Evolutionary conservation across 2,329 filamentous ascomycete genomes (phyloP).

Genomic region (Microsporum ferrugineum): DNA sequence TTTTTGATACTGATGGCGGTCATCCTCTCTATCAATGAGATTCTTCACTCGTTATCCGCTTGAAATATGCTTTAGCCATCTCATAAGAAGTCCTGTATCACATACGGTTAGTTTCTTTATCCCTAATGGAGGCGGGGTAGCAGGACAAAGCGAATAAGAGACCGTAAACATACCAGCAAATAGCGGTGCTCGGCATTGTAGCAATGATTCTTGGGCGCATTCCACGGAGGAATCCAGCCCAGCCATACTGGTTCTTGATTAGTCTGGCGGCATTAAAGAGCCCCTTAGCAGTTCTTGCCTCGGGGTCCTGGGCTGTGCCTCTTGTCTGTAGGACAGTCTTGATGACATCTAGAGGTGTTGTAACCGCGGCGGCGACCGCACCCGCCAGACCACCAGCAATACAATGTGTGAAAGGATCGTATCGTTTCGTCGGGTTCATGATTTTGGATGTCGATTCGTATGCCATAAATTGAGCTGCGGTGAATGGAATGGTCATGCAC

Average conservation of each 20-base stretch:
- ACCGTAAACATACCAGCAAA: slow-evolving; percentile 65
- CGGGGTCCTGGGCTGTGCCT: slow-evolving; percentile 66
- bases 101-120: not conserved
- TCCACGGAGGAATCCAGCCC: slow-evolving; percentile 83
- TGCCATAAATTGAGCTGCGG: slow-evolving; percentile 89
- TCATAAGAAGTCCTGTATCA: slow-evolving; percentile 50
- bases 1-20: not conserved
- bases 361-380: slow-evolving; percentile 84
- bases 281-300: slow-evolving; percentile 75
- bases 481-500: slow-evolving; percentile 98
- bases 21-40: not conserved
- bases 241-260: slow-evolving; percentile 72
- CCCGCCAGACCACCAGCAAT: slow-evolving; percentile 84
- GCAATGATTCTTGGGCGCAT: slow-evolving; percentile 84
- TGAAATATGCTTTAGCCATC: slow-evolving; percentile 58
- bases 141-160: not conserved
- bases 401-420: slow-evolving; percentile 91
- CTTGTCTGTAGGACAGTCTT: slow-evolving; percentile 95
- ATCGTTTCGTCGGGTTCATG: slow-evolving; percentile 68
- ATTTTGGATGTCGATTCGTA: slow-evolving; percentile 93
- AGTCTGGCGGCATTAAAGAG: slow-evolving; percentile 68
- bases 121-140: not conserved
- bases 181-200: slow-evolving; percentile 98
- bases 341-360: slow-evolving; percentile 93
- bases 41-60: slow-evolving; percentile 2